These are phyloP conservation scores for Mallotus japonicus DNA, from an alignment of 441 rosid species.

Conservation along the genomic window DNA sequence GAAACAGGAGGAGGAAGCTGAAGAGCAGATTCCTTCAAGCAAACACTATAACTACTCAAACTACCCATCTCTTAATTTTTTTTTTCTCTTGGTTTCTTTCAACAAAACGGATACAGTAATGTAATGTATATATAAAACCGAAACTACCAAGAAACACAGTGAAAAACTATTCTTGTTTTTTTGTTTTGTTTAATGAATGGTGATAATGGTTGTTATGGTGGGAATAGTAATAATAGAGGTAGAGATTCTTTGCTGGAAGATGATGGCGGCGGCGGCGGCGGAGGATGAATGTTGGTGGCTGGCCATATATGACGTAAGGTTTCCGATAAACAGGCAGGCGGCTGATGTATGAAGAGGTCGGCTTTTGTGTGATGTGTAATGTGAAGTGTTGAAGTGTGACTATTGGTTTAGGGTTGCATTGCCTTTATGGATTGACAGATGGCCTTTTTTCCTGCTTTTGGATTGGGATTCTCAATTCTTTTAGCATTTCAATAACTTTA, in stretches of 20 bases:
- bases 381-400: not conserved
- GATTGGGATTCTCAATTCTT: too few relatives aligned
- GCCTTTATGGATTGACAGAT: too few relatives aligned
- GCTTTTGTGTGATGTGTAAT: too few relatives aligned
- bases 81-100: not conserved
- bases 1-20: slow-evolving; percentile 35
- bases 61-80: slow-evolving; percentile 26
- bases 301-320: slow-evolving; percentile 30
- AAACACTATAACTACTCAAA: slow-evolving; percentile 37
- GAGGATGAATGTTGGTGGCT: slow-evolving; percentile 3
- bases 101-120: not conserved
- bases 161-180: not conserved
- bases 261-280: not conserved
- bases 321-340: slow-evolving; percentile 3
- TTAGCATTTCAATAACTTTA: too few relatives aligned
- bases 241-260: slow-evolving; percentile 2
- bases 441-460: too few relatives aligned
- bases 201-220: slow-evolving; percentile 26
- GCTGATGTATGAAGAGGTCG: not conserved
- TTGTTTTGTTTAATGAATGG: slow-evolving; percentile 25
- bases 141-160: not conserved
- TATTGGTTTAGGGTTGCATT: not conserved
- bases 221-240: slow-evolving; percentile 23
- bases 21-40: slow-evolving; percentile 33
- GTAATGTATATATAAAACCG: not conserved